Base-by-base conservation (phyloP, 495 filamentous ascomycete species). In the Stereocaulon alpinum region DNA sequence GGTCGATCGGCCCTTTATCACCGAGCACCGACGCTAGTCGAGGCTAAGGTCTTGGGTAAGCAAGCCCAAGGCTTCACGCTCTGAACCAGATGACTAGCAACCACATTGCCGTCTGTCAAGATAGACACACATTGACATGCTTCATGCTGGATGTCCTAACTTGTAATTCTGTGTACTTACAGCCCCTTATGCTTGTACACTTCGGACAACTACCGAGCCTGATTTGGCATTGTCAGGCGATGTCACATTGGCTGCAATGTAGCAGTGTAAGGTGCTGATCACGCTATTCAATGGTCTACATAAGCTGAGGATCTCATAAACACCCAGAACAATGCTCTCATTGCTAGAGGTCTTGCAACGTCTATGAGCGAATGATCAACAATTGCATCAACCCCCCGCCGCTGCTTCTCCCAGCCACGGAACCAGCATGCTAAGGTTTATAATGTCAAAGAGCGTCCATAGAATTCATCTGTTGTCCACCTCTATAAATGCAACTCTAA, bases 401-500 rank as follows among this genome's bases (percentile, higher is more conserved):
- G 17, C 29, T 27, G 18, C 54, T n/a, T 2, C 29, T 48, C 27
- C 20, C 1, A 17, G 10, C 22, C n/a, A 56, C 20, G 4, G 40
- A 40, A 15, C 18, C 9, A 53, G 48, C 40, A 20, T 24, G 27
- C 48, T 45, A n/a, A 44, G 27, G 10, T 54, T 40, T 45, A 51
- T 34, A 45, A 43, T 10, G 37, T 43, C 40, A 54, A 57, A 34
- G 12, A 53, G 6, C 18, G 27, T 45, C 49, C 40, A 42, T 45
- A n/a, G 40, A 45, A 27, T 4, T 40, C 29, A n/a, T 18, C 37
- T 14, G 32, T 9, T 32, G 10, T 37, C 22, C 42, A 53, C 14
- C 22, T 61, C 47, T 62, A 63, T 37, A 4, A 3, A 20, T 37
- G 29, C 42, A 53, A 1, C 14, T 61, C 47, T 64, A 63, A 48